phyloP scores from a whole-genome alignment of 148 eudicot species.

The Spergularia bocconei region DNA sequence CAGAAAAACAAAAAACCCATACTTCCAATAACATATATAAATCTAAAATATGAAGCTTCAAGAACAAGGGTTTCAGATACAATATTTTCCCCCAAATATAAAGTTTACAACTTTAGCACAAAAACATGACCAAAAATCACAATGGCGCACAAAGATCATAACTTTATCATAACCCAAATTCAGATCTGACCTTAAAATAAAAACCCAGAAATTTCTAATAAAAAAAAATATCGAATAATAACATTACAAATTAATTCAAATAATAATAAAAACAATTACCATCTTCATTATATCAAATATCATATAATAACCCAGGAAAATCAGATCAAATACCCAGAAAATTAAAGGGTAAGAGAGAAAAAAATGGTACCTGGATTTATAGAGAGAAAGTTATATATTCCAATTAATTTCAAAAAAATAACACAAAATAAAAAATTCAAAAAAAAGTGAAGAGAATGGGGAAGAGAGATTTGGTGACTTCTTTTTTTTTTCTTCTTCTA shows the following conservation, averaged over 20 bases:
- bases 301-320: neutral
- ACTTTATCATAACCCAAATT: neutral
- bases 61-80: neutral
- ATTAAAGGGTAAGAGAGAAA: neutral
- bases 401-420: too few relatives aligned
- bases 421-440: too few relatives aligned
- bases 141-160: slow-evolving; percentile 6
- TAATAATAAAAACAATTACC: neutral
- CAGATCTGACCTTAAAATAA: slow-evolving; percentile 26
- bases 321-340: slow-evolving; percentile 16
- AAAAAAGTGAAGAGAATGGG: neutral
- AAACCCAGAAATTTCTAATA: neutral
- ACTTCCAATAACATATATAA: neutral
- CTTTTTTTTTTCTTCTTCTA: neutral
- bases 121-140: slow-evolving; percentile 7
- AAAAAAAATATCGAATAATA: neutral
- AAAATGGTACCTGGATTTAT: slow-evolving; percentile 5
- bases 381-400: too few relatives aligned
- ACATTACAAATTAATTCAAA: too few relatives aligned
- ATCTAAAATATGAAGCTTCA: neutral
- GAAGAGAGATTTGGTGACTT: slow-evolving; percentile 6
- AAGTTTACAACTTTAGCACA: neutral
- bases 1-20: neutral
- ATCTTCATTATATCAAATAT: neutral
- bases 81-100: neutral